Percentiles rank a stretch among this genome's conserved stretches.
These are phyloP conservation scores for Lentinus tigrinus DNA, from an alignment of 768 basidiomycete species.

Conservation along the genomic window DNA sequence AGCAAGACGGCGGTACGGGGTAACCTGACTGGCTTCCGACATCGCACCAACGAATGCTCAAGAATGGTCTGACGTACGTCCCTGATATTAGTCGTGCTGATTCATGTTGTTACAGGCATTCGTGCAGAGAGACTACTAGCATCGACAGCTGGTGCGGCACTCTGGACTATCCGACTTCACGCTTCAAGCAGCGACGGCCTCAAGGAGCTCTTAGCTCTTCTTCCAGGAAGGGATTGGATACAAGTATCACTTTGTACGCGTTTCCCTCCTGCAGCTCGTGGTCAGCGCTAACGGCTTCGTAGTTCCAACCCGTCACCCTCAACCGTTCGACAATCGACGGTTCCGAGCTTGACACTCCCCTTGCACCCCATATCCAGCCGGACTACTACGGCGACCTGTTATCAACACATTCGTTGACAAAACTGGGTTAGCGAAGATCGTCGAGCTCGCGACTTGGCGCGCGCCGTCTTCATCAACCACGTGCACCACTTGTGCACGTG, in stretches of 20 bases:
- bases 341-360: constrained; percentile 42
- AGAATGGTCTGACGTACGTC: constrained; percentile 53
- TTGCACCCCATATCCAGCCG: constrained; percentile 59
- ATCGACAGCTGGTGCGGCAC: constrained; percentile 61
- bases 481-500: constrained; percentile 51
- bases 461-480: constrained; percentile 61
- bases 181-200: constrained; percentile 57
- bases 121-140: constrained; percentile 31
- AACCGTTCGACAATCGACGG: constrained; percentile 39
- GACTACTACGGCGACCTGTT: constrained; percentile 64
- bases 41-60: constrained; percentile 39
- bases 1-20: constrained; percentile 53
- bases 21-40: constrained; percentile 36
- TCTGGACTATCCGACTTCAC: constrained; percentile 70
- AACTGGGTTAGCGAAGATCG: constrained; percentile 37
- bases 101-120: background rate
- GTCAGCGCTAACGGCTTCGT: background rate
- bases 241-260: constrained; percentile 62
- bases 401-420: constrained; percentile 54
- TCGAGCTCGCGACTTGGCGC: constrained; percentile 46
- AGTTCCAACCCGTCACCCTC: constrained; percentile 1
- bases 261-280: background rate
- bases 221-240: constrained; percentile 71
- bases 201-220: constrained; percentile 48
- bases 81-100: constrained; percentile 31